Evolutionary conservation across 1,284 basidiomycete genomes (phyloP).

Genomic region (Porodaedalea pini): DNA sequence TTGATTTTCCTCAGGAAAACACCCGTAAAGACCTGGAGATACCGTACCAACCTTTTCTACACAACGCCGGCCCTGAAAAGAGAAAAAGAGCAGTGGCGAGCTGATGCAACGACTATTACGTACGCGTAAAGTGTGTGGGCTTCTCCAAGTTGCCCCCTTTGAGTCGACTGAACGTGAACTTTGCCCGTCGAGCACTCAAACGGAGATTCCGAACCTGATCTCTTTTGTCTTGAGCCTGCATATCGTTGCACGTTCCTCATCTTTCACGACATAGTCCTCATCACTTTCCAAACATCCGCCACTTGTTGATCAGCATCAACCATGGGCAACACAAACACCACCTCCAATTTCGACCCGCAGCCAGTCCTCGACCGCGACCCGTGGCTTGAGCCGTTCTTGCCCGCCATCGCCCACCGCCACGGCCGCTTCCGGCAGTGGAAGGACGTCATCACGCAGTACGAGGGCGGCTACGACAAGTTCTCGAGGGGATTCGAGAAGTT

Average conservation of each 20-base stretch:
- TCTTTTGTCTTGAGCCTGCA: background rate
- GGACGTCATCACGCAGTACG: constrained; percentile 65
- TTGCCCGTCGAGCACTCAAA: too few species aligned
- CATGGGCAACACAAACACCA: constrained; percentile 3
- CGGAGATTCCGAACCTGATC: too few species aligned
- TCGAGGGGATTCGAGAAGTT: constrained; percentile 84
- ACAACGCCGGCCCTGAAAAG: too few species aligned
- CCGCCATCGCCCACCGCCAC: constrained; percentile 70
- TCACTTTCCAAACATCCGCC: background rate
- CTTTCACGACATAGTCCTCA: too few species aligned
- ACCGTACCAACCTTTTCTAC: too few species aligned
- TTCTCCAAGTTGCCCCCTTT: too few species aligned
- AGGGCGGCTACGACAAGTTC: constrained; percentile 89
- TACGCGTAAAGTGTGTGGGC: background rate
- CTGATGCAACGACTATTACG: background rate
- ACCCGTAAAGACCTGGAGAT: too few species aligned
- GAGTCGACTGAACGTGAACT: too few species aligned
- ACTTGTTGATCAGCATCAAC: background rate
- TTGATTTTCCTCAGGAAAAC: too few species aligned
- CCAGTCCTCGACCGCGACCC: constrained; percentile 59
- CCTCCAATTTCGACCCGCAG: constrained; percentile 42
- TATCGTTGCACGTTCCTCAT: background rate
- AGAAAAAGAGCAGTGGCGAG: background rate
- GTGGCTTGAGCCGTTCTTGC: constrained; percentile 74
- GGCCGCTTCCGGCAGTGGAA: constrained; percentile 73